phyloP scores from a whole-genome alignment of 805 yeast species.

The Saturnispora silvae region DNA sequence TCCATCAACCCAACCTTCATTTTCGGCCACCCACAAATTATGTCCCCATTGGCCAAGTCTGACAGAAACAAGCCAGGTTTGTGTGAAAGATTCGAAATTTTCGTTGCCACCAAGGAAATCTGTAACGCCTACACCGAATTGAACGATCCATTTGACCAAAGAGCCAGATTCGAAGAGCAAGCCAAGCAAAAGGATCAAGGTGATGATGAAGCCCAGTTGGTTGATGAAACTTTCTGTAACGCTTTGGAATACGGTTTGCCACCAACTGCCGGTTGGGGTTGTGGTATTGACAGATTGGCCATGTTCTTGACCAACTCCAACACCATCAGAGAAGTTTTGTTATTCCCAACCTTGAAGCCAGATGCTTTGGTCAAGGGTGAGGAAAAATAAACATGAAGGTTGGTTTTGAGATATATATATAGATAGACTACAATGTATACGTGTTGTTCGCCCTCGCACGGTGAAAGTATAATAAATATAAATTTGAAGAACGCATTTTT shows the following conservation, averaged over 20 bases:
- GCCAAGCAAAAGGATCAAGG: conserved; percentile 98
- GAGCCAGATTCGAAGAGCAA: conserved; percentile 96
- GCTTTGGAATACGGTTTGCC: conserved; percentile 98
- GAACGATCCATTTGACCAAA: conserved; percentile 98
- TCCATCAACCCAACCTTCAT: conserved; percentile 96
- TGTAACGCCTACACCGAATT: conserved; percentile 97
- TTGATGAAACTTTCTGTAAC: conserved; percentile 94
- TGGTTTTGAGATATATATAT: too few species aligned
- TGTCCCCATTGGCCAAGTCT: conserved; percentile 98
- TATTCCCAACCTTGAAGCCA: conserved; percentile 98
- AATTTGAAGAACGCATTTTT: too few species aligned
- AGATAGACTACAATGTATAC: too few species aligned
- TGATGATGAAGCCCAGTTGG: conserved; percentile 96
- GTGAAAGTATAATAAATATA: too few species aligned
- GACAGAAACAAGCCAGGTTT: conserved; percentile 87
- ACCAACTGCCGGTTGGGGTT: conserved; percentile 99
- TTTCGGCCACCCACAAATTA: conserved; percentile 98
- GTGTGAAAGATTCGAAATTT: conserved; percentile 97
- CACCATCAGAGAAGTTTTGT: conserved; percentile 92
- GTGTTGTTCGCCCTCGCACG: too few species aligned
- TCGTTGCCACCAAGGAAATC: conserved; percentile 96
- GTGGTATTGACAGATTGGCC: conserved; percentile 96
- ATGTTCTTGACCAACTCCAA: conserved; percentile 96
- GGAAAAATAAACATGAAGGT: conserved; percentile 16
- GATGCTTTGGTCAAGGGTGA: conserved; percentile 42